These are phyloP conservation scores for Coemansia sp. DNA, from an alignment of 192 early-diverging fungal genomes.

Conservation along the genomic window DNA sequence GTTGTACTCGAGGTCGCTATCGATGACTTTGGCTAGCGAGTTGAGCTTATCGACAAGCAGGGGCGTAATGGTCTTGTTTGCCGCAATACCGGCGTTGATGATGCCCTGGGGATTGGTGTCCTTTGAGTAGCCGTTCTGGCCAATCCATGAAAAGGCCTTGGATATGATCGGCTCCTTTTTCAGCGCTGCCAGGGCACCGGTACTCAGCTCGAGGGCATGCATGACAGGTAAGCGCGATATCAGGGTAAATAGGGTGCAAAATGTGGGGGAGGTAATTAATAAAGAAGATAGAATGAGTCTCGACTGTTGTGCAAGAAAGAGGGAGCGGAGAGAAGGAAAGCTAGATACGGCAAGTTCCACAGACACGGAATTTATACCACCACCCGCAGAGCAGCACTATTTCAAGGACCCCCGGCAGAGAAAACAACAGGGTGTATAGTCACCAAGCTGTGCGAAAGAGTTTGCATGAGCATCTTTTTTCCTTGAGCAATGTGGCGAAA, in stretches of 20 bases:
- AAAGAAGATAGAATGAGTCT: constrained; percentile 6
- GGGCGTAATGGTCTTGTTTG: constrained; percentile 68
- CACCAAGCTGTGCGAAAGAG: background rate
- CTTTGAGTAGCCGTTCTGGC: constrained; percentile 45
- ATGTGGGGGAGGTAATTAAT: background rate
- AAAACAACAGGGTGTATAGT: background rate
- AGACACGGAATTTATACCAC: constrained; percentile 2
- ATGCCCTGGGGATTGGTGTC: constrained; percentile 68
- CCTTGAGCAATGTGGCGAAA: background rate
- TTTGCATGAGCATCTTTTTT: background rate
- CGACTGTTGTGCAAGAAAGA: background rate
- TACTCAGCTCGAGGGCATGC: constrained; percentile 35
- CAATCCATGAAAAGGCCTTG: constrained; percentile 28
- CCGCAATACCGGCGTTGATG: constrained; percentile 82
- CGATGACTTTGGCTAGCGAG: constrained; percentile 25
- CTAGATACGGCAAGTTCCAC: background rate
- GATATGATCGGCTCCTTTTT: constrained; percentile 31
- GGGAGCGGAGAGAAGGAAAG: background rate
- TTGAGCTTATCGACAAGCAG: constrained; percentile 63
- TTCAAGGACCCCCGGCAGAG: background rate
- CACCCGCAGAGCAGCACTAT: background rate
- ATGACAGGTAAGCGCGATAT: constrained; percentile 7
- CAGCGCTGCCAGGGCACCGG: constrained; percentile 26
- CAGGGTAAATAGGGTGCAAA: constrained; percentile 1
- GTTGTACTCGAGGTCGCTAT: constrained; percentile 51